These are phyloP conservation scores for Amaranthus palmeri DNA, from an alignment of 148 eudicot genomes.

Conservation along the genomic window DNA sequence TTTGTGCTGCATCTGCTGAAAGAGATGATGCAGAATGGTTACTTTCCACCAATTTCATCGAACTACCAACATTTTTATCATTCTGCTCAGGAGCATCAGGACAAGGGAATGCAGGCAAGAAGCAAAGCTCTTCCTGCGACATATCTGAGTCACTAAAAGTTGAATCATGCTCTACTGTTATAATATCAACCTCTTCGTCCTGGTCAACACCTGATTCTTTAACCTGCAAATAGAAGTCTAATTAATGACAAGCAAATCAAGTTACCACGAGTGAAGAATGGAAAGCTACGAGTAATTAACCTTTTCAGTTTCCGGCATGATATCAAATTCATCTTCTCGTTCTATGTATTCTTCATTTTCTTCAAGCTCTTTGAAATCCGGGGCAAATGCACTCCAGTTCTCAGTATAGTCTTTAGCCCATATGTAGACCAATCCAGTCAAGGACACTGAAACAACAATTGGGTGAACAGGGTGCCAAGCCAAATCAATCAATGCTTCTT, in stretches of 20 bases:
- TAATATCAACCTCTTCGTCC: conserved; percentile 84
- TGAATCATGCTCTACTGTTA: conserved; percentile 67
- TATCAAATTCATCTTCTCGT: conserved; percentile 92
- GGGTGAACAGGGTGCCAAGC: conserved; percentile 97
- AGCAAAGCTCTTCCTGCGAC: conserved; percentile 78
- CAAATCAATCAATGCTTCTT: conserved; percentile 85
- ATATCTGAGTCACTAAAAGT: conserved; percentile 83
- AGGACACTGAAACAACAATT: conserved; percentile 81
- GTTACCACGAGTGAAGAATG: background rate
- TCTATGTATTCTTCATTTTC: conserved; percentile 98
- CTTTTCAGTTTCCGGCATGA: conserved; percentile 81
- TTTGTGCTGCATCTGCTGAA: conserved; percentile 59
- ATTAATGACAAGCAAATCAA: conserved; percentile 5
- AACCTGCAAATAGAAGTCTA: conserved; percentile 38
- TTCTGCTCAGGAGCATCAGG: conserved; percentile 66
- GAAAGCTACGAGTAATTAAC: conserved; percentile 23
- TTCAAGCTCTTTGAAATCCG: conserved; percentile 95
- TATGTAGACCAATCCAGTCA: conserved; percentile 77
- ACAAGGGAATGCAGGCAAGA: conserved; percentile 67
- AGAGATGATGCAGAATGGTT: conserved; percentile 64
- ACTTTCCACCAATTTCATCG: conserved; percentile 47
- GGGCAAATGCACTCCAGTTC: conserved; percentile 99
- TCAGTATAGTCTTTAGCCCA: conserved; percentile 99
- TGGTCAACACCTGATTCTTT: conserved; percentile 71
- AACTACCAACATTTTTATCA: conserved; percentile 47